Conservation (phyloP, 2,329 filamentous ascomycete species). For the Sporothrix brasiliensis region DNA sequence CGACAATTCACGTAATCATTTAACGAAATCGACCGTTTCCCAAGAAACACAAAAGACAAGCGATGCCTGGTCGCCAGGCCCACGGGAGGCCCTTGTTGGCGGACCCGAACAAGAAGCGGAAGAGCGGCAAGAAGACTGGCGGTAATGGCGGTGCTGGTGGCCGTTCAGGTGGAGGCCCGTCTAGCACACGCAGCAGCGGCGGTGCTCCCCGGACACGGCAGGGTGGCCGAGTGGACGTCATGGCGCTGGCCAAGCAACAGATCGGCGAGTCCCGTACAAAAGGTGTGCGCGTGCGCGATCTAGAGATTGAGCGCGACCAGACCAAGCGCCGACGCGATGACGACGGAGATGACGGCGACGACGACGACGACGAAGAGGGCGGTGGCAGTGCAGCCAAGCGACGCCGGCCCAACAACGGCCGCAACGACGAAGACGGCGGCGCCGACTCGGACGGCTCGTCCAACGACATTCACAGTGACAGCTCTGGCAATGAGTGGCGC, state of each 20-base stretch:
- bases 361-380: slow-evolving; percentile 67
- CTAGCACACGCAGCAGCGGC: slow-evolving; percentile 1
- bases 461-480: slow-evolving; percentile 77
- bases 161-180: not conserved
- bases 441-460: slow-evolving; percentile 57
- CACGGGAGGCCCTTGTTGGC: slow-evolving; percentile 58
- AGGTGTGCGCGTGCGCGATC: slow-evolving; percentile 50
- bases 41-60: not conserved
- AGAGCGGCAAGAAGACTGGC: slow-evolving; percentile 40
- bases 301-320: slow-evolving; percentile 54
- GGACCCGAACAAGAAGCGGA: slow-evolving; percentile 40
- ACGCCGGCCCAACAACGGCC: slow-evolving; percentile 45
- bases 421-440: slow-evolving; percentile 42
- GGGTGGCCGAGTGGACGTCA: slow-evolving; percentile 57
- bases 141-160: slow-evolving; percentile 8
- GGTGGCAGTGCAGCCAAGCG: slow-evolving; percentile 53
- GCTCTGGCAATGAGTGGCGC: slow-evolving; percentile 82
- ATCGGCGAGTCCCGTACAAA: slow-evolving; percentile 47
- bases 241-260: slow-evolving; percentile 59
- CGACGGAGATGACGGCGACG: slow-evolving; percentile 54
- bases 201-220: slow-evolving; percentile 46
- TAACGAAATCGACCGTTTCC: not conserved
- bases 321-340: slow-evolving; percentile 51
- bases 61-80: slow-evolving; percentile 62
- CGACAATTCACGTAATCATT: not conserved